Evolutionary conservation across 176 grass and related monocot genomes (phyloP), one percentile per base, ranked within the genome.

Genomic region (Carex scoparia): DNA sequence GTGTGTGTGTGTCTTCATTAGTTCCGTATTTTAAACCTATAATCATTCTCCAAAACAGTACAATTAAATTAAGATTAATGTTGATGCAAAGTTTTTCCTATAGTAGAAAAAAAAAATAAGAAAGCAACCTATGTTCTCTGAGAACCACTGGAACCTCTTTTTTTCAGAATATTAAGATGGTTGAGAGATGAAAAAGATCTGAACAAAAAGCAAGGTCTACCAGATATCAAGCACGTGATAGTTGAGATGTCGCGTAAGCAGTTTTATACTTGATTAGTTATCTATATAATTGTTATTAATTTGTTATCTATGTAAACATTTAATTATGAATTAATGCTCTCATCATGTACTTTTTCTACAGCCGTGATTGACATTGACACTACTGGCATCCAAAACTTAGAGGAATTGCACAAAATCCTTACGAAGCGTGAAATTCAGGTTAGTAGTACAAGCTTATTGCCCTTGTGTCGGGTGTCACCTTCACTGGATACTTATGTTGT

Each of bases 121-220:
- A 42, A 40, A 51, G 31, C 59, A 2, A 35, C 12, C 51, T 79
- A 0, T 23, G 2, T 79, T 57, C 13, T 58, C 74, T 58, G 35
- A 57, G 28, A 75, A 13, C 3, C 35, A 84, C 13, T 35, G 37
- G 10, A 10, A 55, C 75, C 18, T 7, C 15, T 84, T 85, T 32
- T 87, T 87, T 79, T 83, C 89, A 98, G 95, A 84, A 98, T 98
- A 57, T 90, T 98, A 54, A 93, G 95, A 77, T 98, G 95, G 95
- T 85, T 98, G 61, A 77, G 89, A 79, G 95, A 98, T 2, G 88
- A 98, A 89, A 89, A 92, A 68, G 92, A 98, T 18, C 19, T 87
- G 60, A 84, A 90, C 10, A 44, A 84, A 63, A 85, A 80, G 48
- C 44, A 90, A 10, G 79, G 69, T 51, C 38, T 89, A 68, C 81